Evolutionary conservation across 2,329 filamentous ascomycete species (phyloP).

Genomic region (Hypoxylon sp.): DNA sequence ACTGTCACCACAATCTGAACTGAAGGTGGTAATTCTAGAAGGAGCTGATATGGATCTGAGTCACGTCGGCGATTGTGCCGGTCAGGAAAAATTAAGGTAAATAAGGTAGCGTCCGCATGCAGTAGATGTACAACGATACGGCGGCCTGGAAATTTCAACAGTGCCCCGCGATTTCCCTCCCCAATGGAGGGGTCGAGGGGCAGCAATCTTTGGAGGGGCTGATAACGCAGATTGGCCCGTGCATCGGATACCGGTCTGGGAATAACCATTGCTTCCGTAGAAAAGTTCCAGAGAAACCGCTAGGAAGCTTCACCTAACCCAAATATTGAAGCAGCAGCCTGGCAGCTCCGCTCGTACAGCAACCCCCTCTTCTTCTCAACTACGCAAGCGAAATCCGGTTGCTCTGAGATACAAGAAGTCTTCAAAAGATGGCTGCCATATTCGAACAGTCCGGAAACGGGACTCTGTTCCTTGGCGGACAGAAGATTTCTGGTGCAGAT

Average conservation of each 20-base stretch:
- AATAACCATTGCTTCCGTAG: conserved; percentile 47
- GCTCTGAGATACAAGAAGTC: conserved; percentile 6
- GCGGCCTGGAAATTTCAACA: conserved; percentile 35
- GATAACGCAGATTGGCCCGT: conserved; percentile 30
- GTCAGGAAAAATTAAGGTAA: conserved; percentile 27
- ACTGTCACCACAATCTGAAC: conserved; percentile 1
- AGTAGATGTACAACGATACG: conserved; percentile 15
- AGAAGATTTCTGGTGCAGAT: conserved; percentile 96
- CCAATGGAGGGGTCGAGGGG: conserved; percentile 29
- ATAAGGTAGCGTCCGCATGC: conserved; percentile 2
- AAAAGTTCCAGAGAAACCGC: conserved; percentile 49
- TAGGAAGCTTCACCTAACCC: conserved; percentile 38
- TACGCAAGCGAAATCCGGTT: conserved; percentile 2
- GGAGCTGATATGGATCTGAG: conserved; percentile 28
- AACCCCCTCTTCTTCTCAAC: conserved; percentile 22
- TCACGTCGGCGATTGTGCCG: conserved; percentile 26
- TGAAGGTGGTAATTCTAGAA: neutral
- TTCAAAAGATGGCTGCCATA: conserved; percentile 82
- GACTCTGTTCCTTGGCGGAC: conserved; percentile 94
- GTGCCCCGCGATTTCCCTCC: conserved; percentile 36
- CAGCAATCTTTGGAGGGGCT: conserved; percentile 19
- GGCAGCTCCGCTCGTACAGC: conserved; percentile 20
- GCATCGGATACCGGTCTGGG: conserved; percentile 36
- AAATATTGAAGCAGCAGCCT: conserved; percentile 46
- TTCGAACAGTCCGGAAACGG: conserved; percentile 96